Conservation (phyloP, 1,284 basidiomycete genomes). For the Mrakiaceae sp. region DNA sequence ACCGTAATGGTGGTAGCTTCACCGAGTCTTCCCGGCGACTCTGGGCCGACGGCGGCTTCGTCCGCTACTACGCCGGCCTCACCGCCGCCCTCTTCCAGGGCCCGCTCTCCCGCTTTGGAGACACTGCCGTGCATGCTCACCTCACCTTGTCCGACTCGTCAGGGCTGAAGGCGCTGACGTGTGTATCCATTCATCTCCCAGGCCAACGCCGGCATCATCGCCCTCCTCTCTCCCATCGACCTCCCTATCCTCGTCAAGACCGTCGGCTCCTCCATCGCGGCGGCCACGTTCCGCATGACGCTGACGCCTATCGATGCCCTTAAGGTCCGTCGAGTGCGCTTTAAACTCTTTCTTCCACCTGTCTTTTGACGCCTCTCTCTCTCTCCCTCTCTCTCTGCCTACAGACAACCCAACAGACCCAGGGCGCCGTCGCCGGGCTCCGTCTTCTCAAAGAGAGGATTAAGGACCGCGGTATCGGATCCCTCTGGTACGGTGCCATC, state of each 20-base stretch:
- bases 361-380: background rate
- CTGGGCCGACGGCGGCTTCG: conserved; percentile 63
- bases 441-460: conserved; percentile 55
- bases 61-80: conserved; percentile 72
- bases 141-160: background rate
- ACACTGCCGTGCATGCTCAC: conserved; percentile 49
- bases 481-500: conserved; percentile 47
- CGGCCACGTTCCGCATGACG: conserved; percentile 68
- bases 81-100: conserved; percentile 52
- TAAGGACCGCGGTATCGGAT: conserved; percentile 57
- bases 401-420: conserved; percentile 73
- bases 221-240: conserved; percentile 27
- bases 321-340: conserved; percentile 36
- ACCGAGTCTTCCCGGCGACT: conserved; percentile 54
- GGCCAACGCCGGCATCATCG: conserved; percentile 33
- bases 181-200: background rate
- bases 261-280: conserved; percentile 28
- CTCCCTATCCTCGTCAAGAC: conserved; percentile 32
- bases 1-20: conserved; percentile 59
- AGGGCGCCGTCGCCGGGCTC: conserved; percentile 54
- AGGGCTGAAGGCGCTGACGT: background rate
- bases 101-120: conserved; percentile 55
- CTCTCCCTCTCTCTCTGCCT: background rate
- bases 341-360: background rate
- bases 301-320: conserved; percentile 79